Conservation (phyloP, 306 rosid species). For the Ceratonia siliqua region DNA sequence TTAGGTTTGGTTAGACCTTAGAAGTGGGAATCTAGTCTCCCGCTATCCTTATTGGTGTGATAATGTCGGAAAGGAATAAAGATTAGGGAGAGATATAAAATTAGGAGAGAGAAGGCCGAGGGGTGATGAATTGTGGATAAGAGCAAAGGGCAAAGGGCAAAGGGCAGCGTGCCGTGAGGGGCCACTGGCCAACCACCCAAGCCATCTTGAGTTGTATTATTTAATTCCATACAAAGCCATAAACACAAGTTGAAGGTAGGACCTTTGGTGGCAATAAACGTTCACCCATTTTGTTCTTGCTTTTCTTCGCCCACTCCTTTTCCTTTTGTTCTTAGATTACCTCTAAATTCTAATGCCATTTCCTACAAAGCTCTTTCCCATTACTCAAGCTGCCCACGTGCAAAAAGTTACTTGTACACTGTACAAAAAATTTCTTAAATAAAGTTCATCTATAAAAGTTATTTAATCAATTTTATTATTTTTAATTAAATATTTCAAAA, state of each 20-base stretch:
- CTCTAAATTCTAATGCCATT: too few species aligned
- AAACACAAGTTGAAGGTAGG: not conserved
- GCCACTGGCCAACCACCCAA: constrained; percentile 17
- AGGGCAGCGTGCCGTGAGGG: constrained; percentile 27
- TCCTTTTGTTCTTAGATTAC: constrained; percentile 8
- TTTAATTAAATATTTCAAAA: too few species aligned
- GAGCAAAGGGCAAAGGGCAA: constrained; percentile 33
- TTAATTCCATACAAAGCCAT: not conserved
- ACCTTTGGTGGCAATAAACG: constrained; percentile 1
- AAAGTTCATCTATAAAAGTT: too few species aligned
- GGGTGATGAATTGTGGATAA: not conserved
- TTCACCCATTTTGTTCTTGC: not conserved
- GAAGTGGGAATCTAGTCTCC: not conserved
- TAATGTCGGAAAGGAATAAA: constrained; percentile 3
- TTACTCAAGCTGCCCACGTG: constrained; percentile 43
- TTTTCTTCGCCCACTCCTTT: not conserved
- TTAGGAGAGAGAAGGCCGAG: not conserved
- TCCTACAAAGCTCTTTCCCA: not conserved
- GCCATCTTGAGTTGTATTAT: not conserved
- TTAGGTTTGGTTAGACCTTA: not conserved
- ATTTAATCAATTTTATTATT: too few species aligned
- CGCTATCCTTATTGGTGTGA: not conserved
- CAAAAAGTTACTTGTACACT: constrained; percentile 7
- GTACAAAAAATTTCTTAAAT: too few species aligned
- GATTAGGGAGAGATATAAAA: not conserved